Percentiles rank a stretch among this genome's conserved stretches.
Conservation (phyloP, 768 basidiomycete genomes). For the Floccularia luteovirens region DNA sequence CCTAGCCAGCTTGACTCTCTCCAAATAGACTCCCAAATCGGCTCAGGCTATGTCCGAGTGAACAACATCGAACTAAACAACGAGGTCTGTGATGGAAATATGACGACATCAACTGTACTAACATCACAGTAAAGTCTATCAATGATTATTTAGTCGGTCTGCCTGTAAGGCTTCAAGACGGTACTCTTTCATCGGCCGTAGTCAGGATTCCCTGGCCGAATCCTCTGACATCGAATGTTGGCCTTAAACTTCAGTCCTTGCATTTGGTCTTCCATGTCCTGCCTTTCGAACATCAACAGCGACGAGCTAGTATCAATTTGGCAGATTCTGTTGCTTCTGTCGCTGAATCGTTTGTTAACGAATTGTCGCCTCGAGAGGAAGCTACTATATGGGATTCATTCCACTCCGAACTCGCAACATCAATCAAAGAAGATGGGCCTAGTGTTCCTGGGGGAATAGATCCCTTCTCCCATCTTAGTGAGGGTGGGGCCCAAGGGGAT, state of each 20-base stretch:
- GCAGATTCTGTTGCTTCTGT: slow-evolving; percentile 77
- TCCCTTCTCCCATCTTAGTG: slow-evolving; percentile 37
- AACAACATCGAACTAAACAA: slow-evolving; percentile 76
- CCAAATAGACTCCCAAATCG: slow-evolving; percentile 88
- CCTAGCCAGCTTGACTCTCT: slow-evolving; percentile 84
- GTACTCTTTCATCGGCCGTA: slow-evolving; percentile 66
- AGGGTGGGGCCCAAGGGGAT: slow-evolving; percentile 34
- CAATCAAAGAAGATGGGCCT: slow-evolving; percentile 22
- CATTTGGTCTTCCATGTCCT: slow-evolving; percentile 56
- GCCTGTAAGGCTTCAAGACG: slow-evolving; percentile 63
- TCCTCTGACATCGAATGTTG: slow-evolving; percentile 66
- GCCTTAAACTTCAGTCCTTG: slow-evolving; percentile 60
- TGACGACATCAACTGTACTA: slow-evolving; percentile 7
- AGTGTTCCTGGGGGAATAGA: slow-evolving; percentile 64
- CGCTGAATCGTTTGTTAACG: slow-evolving; percentile 81
- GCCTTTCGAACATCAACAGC: slow-evolving; percentile 15
- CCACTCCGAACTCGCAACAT: slow-evolving; percentile 25
- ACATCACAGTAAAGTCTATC: slow-evolving; percentile 51
- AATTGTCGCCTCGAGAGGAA: slow-evolving; percentile 66
- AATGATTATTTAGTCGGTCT: slow-evolving; percentile 58
- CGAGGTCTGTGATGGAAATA: slow-evolving; percentile 37
- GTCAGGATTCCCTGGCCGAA: slow-evolving; percentile 84
- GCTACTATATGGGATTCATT: slow-evolving; percentile 65
- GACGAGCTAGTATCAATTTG: slow-evolving; percentile 32
- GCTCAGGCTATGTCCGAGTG: slow-evolving; percentile 84